Base-by-base conservation (phyloP, 257 asterid genomes). In the Rehmannia glutinosa region DNA sequence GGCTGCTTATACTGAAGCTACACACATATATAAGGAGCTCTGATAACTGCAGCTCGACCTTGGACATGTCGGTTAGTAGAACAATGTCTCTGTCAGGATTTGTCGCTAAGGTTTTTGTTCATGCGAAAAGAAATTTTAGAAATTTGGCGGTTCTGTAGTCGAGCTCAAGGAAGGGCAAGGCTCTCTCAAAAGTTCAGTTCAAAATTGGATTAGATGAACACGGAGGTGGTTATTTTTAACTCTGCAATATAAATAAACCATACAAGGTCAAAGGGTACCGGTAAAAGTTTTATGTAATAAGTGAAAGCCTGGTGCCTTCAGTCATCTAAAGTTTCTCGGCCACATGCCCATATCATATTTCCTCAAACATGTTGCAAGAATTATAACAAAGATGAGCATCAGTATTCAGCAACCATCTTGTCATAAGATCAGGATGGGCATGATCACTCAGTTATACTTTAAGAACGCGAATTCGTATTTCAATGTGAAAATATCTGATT, bases 111-210 rank as follows among this genome's bases (percentile, higher is more conserved):
- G 23, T 28, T 17, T 15, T n/a, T 55, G 62, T 13, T 55, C 5
- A 16, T 10, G 49, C 15, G 32, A 59, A 35, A 7, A 33, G 11
- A 43, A 28, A 12, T 8, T 58, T 24, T 33, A 35, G 43, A 60
- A 36, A 10, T 6, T 16, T 51, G 56, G 36, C 24, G 17, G 36
- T 32, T 27, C 49, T 35, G 11, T 62, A 38, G 63, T 51, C 70
- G 41, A 45, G 58, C 11, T 27, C 67, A 42, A 58, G 51, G 60
- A 32, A 46, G 41, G 57, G 68, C 55, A 39, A 61, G 49, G 75
- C 27, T 45, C 15, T 39, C 57, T 13, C n/a, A 20, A n/a, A 27
- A 51, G 2, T 1, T 19, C 39, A 4, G 13, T 19, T 38, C 25
- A 39, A n/a, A n/a, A n/a, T n/a, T n/a, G n/a, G n/a, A n/a, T n/a